phyloP scores from a whole-genome alignment of 305 asterid species.

The Fraxinus sp. region DNA sequence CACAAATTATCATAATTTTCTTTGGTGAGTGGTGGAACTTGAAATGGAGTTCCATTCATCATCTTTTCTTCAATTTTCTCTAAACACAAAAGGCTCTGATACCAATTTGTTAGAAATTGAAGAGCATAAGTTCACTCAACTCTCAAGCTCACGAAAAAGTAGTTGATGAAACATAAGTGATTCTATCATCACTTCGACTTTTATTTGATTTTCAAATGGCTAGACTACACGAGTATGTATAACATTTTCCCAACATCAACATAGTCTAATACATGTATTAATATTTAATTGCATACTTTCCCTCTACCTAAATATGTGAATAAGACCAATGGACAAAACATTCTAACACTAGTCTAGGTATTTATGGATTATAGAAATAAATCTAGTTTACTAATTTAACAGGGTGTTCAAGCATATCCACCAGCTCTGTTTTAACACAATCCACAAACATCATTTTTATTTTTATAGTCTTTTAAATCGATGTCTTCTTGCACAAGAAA shows the following conservation, averaged over 20 bases:
- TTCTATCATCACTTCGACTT: no score
- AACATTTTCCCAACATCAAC: no score
- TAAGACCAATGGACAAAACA: no score
- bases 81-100: background rate
- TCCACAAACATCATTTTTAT: slow-evolving; percentile 22
- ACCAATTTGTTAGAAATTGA: background rate
- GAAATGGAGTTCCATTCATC: background rate
- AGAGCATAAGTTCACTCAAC: no score
- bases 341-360: no score
- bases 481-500: background rate
- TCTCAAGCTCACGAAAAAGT: no score
- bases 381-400: no score
- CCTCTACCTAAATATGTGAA: background rate
- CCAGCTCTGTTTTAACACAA: slow-evolving; percentile 60
- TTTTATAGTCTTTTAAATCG: background rate
- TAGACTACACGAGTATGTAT: no score
- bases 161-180: no score
- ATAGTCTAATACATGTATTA: background rate
- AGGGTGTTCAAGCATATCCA: slow-evolving; percentile 68
- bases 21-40: background rate
- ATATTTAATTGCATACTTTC: background rate
- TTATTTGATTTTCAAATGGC: no score
- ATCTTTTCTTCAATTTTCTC: no score
- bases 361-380: no score
- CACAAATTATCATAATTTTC: background rate